Evolutionary conservation across 176 grass and related monocot genomes (phyloP).

Genomic region (Urochloa ruziziensis): DNA sequence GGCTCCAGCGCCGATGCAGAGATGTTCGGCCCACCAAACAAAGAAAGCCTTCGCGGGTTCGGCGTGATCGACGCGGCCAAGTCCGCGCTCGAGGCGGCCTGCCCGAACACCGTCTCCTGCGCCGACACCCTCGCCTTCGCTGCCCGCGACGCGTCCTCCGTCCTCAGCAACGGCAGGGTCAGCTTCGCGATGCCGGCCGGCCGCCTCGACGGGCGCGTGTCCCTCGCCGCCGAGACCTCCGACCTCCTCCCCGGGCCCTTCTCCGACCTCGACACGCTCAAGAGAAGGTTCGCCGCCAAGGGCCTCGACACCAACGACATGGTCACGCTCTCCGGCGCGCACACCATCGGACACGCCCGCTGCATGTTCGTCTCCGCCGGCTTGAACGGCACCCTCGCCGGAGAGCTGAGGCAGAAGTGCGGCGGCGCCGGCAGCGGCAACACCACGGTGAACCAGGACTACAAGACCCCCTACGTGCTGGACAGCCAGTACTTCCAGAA

Average conservation of each 20-base stretch:
- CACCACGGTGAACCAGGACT: not conserved
- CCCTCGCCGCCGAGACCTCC: not conserved
- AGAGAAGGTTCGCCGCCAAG: slow-evolving; percentile 10
- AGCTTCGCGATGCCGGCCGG: not conserved
- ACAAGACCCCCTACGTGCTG: not conserved
- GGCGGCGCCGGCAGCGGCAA: not conserved
- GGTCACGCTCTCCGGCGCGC: slow-evolving; percentile 80
- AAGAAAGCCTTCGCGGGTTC: not conserved
- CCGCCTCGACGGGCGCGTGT: not conserved
- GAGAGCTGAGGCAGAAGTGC: not conserved
- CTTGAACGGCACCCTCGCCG: slow-evolving; percentile 6
- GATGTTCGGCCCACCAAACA: not conserved
- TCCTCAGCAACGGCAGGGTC: not conserved
- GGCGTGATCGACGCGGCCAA: not conserved
- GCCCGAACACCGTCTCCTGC: not conserved
- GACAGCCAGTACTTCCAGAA: slow-evolving; percentile 16
- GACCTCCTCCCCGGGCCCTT: not conserved
- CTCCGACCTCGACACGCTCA: slow-evolving; percentile 6
- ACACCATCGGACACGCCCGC: slow-evolving; percentile 64
- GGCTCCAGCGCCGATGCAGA: not conserved
- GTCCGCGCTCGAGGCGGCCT: not conserved
- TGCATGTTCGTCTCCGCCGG: not conserved
- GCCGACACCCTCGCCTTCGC: not conserved
- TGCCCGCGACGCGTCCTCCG: not conserved
- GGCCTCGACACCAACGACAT: slow-evolving; percentile 34